Evolutionary conservation across 495 filamentous ascomycete species (phyloP), one percentile per base, ranked within the genome.

Genomic region (Penicillium arizonense): DNA sequence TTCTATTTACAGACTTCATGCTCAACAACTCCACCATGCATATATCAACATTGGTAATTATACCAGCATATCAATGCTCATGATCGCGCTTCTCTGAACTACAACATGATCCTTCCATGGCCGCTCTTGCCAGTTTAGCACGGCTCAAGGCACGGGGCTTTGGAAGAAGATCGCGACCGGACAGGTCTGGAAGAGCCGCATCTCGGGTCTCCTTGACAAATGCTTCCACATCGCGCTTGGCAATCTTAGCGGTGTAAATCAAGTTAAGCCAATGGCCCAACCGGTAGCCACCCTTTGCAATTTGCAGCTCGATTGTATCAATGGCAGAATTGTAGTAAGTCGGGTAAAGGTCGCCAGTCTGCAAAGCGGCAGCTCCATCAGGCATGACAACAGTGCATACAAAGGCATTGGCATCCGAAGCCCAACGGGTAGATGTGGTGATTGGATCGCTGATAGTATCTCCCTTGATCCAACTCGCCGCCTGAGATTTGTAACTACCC

Each of bases 271-370:
- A 65, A 36, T 65, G 63, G 0, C 37, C 82, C 77, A 89, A 63
- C 20, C 88, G 79, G 57, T 85, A 91, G 10, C 88, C 88, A 9
- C 83, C 88, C 62, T 83, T 86, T 3, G 87, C 89, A 59, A 96
- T 79, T 68, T 89, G 82, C 55, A 82, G 54, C 72, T 93, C 83
- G 36, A 94, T 79, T 70, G 12, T 84, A 81, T 14, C 72, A 73
- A 40, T 86, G 71, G 61, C 84, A 87, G 70, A 69, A 43, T 83
- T 66, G 30, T 84, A 71, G 38, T 77, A 75, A 13, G 57, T 56
- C 5, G 75, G 47, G 35, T 79, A 80, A 44, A 73, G 70, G 38
- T 70, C 60, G 3, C 60, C 63, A 4, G 40, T 58, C 39, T 61
- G 34, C 36, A 65, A 41, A 11, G 63, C 63, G 24, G 57, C 54